Base-by-base conservation (phyloP, 2,329 filamentous ascomycete genomes). In the Hirsutella rhossiliensis region DNA sequence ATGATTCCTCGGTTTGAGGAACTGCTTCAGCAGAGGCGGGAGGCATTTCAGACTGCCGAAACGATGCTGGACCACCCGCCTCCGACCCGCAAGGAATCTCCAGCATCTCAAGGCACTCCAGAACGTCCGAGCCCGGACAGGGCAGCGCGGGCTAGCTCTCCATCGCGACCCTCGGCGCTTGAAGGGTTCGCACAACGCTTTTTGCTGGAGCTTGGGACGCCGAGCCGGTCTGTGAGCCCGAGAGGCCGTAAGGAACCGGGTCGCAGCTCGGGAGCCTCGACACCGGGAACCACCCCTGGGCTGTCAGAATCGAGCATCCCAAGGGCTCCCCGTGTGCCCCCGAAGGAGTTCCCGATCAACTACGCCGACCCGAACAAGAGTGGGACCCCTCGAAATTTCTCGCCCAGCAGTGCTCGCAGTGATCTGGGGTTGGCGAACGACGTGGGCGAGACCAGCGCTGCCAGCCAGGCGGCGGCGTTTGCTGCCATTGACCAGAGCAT, bases 1-100 rank as follows among this genome's bases (percentile, higher is more conserved):
- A 73, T 76, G 6, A 73, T 89, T 7, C 77, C 82, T 0, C 76
- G 84, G 32, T 89, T 88, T 56, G 80, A 87, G 42, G 78, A 84
- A 32, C 69, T 88, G 3, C 65, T 88, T 4, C 80, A 73, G 62
- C 79, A 73, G 60, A 78, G 71, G 12, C 76, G 78, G 5, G 74
- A 80, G 48, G 78, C 75, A 1, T 84, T 82, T 53, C 74, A 77
- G 52, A 76, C 75, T 3, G 76, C 78, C 3, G 74, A 78, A 50
- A 56, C 66, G 7, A 68, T 72, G 27, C 57, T 66, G 37, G 56
- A 59, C 42, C 66, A 62, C 37, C 62, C 54, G 31, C 62, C 47
- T 4, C 54, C 57, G 1, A 48, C 50, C 3, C 52, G 53, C 28
- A 58, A 55, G 39, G 52, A 55, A 12, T 59, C 62, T 2, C 57